Base-by-base conservation (phyloP, 75 land plant species). In the Picea glauca region DNA sequence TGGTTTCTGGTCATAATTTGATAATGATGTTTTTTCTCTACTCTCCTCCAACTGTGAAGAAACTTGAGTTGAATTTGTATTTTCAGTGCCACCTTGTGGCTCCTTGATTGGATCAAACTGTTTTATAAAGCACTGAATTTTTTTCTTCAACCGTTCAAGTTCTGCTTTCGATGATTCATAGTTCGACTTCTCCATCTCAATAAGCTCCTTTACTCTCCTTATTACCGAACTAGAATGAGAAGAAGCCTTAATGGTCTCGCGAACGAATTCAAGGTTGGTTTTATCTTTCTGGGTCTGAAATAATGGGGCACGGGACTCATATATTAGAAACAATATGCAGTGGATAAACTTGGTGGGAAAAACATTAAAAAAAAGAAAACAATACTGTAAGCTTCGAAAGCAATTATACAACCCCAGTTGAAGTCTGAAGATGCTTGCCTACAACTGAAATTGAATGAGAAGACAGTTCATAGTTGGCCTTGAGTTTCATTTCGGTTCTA, bases 61-160 rank as follows among this genome's bases (percentile, higher is more conserved):
- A 40, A 40, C 12, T 38, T 38, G 72, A 18, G 18, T 68, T 68
- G 50, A 68, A 38, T 68, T 68, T 40, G n/a, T 18, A 18, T 46
- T 40, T 46, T 40, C 3, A 68, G 11, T 68, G 5, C 8, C 72
- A 68, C 9, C 18, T 38, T 68, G 72, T 40, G 46, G 40, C 72
- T 68, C 72, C 1, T 62, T 62, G 65, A n/a, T 38, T 31, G 72
- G 72, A 18, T 40, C 72, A 68, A 68, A 68, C 50, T 68, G 72
- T 68, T 8, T 68, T 38, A 68, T 68, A 40, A 38, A 68, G 8
- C 40, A 40, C 21, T 68, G 72, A 68, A 68, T 14, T 40, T 68
- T 40, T 68, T 68, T 33, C 72, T 68, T 68, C 72, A 68, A n/a
- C 1, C 13, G 21, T 9, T 68, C 72, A 68, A 68, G 72, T 38